Evolutionary conservation across 106 monocot genomes (phyloP).

Genomic region (Dendrobium catenatum): DNA sequence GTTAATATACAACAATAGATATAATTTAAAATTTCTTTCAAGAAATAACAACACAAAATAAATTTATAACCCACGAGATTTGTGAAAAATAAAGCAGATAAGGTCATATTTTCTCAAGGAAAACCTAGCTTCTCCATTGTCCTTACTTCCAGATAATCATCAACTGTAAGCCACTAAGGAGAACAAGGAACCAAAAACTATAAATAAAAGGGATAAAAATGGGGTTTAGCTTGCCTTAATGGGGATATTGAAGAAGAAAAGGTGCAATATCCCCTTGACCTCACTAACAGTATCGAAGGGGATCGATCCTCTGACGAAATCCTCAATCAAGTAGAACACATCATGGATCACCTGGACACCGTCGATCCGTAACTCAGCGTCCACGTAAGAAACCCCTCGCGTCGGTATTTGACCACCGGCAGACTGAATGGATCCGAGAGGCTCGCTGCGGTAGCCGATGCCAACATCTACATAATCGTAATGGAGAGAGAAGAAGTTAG

Average conservation of each 20-base stretch:
- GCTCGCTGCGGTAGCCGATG: conserved; percentile 54
- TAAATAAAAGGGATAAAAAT: neutral
- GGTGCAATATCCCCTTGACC: conserved; percentile 48
- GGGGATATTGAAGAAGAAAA: conserved; percentile 50
- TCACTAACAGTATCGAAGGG: conserved; percentile 65
- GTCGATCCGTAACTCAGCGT: conserved; percentile 58
- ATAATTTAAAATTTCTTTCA: too few species aligned
- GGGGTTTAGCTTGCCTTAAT: conserved; percentile 34
- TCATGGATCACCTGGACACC: conserved; percentile 50
- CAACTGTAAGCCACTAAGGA: too few species aligned
- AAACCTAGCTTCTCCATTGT: too few species aligned
- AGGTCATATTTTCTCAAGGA: too few species aligned
- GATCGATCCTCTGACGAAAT: conserved; percentile 45
- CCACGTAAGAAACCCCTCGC: conserved; percentile 57
- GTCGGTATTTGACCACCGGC: conserved; percentile 51
- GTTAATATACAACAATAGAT: too few species aligned
- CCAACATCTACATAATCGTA: conserved; percentile 32
- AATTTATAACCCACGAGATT: too few species aligned
- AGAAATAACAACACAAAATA: too few species aligned
- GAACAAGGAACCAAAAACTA: too few species aligned
- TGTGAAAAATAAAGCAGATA: too few species aligned
- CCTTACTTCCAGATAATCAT: too few species aligned
- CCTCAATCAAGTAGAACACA: conserved; percentile 66
- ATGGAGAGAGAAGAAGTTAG: conserved; percentile 65
- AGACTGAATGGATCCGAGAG: conserved; percentile 42